These are phyloP conservation scores for Blastobotrys ciferrii DNA, from an alignment of 1,139 yeast genomes.

Conservation along the genomic window DNA sequence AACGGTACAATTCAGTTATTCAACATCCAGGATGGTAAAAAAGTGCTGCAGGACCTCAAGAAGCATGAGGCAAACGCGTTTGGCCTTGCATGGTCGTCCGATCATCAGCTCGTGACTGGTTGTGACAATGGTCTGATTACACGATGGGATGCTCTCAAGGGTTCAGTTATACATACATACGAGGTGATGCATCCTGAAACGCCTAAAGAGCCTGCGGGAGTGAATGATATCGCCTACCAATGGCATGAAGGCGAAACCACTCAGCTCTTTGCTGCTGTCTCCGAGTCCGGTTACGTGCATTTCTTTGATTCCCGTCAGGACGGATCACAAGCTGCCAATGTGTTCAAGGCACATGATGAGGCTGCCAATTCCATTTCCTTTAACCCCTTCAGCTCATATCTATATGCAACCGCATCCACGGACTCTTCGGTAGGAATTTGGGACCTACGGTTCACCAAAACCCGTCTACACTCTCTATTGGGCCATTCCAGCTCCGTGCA, in stretches of 20 bases:
- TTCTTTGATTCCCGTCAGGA: slow-evolving; percentile 62
- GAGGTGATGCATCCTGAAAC: neutral
- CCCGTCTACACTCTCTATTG: slow-evolving; percentile 32
- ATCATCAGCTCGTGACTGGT: slow-evolving; percentile 53
- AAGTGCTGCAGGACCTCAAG: slow-evolving; percentile 39
- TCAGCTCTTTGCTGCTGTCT: slow-evolving; percentile 62
- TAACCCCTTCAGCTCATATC: slow-evolving; percentile 53
- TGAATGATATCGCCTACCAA: slow-evolving; percentile 13
- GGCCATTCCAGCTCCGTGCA: slow-evolving; percentile 66
- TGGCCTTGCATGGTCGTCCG: slow-evolving; percentile 64
- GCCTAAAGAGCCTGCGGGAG: slow-evolving; percentile 13
- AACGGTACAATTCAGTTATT: slow-evolving; percentile 71
- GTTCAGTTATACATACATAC: neutral
- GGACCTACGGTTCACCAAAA: slow-evolving; percentile 56
- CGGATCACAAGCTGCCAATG: slow-evolving; percentile 12
- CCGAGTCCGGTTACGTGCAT: slow-evolving; percentile 68
- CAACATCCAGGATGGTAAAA: slow-evolving; percentile 41
- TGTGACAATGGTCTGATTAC: slow-evolving; percentile 67
- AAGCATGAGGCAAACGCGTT: slow-evolving; percentile 68
- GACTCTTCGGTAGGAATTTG: slow-evolving; percentile 59
- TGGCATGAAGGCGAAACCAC: slow-evolving; percentile 32
- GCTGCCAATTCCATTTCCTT: slow-evolving; percentile 67
- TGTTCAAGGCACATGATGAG: slow-evolving; percentile 37
- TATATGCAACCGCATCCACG: slow-evolving; percentile 70
- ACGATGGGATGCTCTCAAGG: slow-evolving; percentile 53